Evolutionary conservation across 495 filamentous ascomycete species (phyloP).

Genomic region (Sabuloglossum arenarium): DNA sequence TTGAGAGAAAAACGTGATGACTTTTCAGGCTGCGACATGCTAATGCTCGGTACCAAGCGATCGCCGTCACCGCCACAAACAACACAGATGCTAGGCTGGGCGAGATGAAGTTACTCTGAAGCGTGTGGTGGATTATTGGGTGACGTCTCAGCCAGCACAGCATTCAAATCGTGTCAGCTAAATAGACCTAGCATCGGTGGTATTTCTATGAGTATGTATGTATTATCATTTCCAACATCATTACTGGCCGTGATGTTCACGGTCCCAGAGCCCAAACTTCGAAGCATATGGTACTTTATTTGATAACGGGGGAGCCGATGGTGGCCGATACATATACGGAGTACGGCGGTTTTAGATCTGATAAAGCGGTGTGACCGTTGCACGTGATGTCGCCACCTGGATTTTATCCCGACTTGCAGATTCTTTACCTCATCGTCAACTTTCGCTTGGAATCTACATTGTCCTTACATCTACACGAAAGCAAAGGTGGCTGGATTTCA

Average conservation of each 20-base stretch:
- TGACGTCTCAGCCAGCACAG: too few relatives aligned
- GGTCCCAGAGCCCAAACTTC: too few relatives aligned
- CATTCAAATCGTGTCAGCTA: too few relatives aligned
- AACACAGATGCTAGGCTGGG: not conserved
- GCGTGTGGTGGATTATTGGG: too few relatives aligned
- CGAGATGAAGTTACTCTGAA: not conserved
- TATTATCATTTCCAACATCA: too few relatives aligned
- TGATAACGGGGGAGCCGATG: not conserved
- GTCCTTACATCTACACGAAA: not conserved
- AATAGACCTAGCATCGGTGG: too few relatives aligned
- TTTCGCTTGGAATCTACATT: not conserved
- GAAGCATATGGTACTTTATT: too few relatives aligned
- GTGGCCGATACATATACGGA: not conserved
- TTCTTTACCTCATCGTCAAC: not conserved
- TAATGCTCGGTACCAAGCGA: not conserved
- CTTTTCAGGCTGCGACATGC: not conserved
- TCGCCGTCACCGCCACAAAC: not conserved
- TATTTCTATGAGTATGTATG: too few relatives aligned
- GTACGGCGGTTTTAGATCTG: not conserved
- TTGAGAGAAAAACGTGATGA: not conserved
- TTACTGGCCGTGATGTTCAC: too few relatives aligned
- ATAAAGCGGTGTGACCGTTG: not conserved
- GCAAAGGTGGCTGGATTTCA: not conserved
- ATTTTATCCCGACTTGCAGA: not conserved
- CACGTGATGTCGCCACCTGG: slow-evolving; percentile 6